Conservation (phyloP, 768 basidiomycete species). For the Gloeophyllum trabeum region DNA sequence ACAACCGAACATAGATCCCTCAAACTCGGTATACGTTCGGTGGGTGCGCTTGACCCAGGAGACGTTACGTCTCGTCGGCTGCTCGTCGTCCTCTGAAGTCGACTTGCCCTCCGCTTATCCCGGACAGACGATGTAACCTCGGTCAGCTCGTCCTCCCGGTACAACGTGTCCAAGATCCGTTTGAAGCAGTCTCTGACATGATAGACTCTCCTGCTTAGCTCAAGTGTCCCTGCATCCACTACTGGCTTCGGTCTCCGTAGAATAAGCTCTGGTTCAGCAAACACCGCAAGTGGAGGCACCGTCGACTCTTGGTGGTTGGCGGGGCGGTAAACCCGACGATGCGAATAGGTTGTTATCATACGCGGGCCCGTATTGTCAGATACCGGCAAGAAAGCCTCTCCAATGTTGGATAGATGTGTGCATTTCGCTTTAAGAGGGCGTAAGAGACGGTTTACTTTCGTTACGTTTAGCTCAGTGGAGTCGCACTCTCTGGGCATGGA, state of each 20-base stretch:
- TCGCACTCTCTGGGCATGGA: too few relatives aligned
- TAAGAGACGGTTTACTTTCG: not conserved
- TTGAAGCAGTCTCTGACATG: not conserved
- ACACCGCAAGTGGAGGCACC: not conserved
- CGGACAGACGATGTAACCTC: not conserved
- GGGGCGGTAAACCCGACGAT: not conserved
- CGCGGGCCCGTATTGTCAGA: not conserved
- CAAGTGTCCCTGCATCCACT: not conserved
- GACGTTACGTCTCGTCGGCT: not conserved
- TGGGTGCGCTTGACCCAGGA: too few relatives aligned
- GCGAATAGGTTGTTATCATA: not conserved
- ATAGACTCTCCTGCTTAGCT: not conserved
- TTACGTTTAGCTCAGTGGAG: not conserved
- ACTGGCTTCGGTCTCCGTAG: not conserved
- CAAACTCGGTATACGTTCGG: not conserved
- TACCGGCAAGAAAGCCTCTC: not conserved
- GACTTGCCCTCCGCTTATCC: too few relatives aligned
- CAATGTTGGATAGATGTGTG: not conserved
- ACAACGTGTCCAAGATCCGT: not conserved
- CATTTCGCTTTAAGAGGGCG: not conserved
- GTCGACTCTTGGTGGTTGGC: not conserved
- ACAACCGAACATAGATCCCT: not conserved
- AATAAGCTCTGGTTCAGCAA: not conserved
- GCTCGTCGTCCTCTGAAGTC: not conserved
- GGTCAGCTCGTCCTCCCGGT: not conserved